Conservation (phyloP, 179 eudicot genomes). For the Carnegiea gigantea region DNA sequence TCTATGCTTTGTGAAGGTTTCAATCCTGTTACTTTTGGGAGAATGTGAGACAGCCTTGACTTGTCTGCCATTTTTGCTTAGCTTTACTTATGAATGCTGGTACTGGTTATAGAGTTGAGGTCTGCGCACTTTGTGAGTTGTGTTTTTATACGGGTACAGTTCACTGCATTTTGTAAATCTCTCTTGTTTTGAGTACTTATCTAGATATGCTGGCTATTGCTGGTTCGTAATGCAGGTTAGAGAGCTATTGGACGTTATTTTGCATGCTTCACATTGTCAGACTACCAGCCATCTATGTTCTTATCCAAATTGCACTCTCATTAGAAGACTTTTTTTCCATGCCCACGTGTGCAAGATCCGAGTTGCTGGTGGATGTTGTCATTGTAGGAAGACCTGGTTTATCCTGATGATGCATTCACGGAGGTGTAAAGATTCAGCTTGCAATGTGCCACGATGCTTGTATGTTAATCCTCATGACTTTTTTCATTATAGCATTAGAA, state of each 20-base stretch:
- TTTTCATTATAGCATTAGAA: conserved; percentile 3
- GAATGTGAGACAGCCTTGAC: neutral
- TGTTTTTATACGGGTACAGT: too few relatives aligned
- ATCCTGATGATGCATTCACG: conserved; percentile 47
- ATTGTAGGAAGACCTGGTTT: conserved; percentile 49
- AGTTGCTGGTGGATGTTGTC: conserved; percentile 44
- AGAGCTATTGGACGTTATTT: conserved; percentile 40
- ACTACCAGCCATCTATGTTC: conserved; percentile 35
- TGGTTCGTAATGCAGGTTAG: conserved; percentile 37
- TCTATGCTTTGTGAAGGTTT: neutral
- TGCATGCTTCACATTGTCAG: conserved; percentile 51
- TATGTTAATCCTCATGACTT: conserved; percentile 30
- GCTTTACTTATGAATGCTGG: neutral
- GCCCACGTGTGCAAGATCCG: conserved; percentile 38
- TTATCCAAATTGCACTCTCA: conserved; percentile 40
- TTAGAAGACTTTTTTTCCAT: conserved; percentile 53
- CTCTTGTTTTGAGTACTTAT: neutral
- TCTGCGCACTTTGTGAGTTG: too few relatives aligned
- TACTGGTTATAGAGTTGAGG: neutral
- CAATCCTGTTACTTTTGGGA: neutral
- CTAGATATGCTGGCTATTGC: conserved; percentile 3
- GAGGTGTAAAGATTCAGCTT: conserved; percentile 49
- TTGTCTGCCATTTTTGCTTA: neutral
- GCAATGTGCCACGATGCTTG: conserved; percentile 69
- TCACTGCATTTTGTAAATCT: too few relatives aligned